Evolutionary conservation across 176 grass and related monocot species (phyloP).

Genomic region (Zea luxurians): DNA sequence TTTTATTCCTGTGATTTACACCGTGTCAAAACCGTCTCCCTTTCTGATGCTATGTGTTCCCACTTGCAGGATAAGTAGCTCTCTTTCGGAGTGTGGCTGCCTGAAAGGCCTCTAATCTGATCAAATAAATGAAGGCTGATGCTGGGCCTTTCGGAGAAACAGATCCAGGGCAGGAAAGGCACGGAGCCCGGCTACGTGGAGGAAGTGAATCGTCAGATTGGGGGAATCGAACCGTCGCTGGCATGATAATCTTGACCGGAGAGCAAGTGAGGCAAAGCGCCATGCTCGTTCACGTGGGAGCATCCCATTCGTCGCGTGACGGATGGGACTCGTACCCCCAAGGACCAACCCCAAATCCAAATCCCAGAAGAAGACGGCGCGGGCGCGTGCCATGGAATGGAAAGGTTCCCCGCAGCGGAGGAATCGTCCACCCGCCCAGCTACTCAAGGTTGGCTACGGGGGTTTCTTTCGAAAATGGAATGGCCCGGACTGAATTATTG

Average conservation of each 20-base stretch:
- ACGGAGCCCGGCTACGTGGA: constrained; percentile 39
- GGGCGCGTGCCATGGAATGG: background rate
- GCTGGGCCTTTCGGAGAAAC: background rate
- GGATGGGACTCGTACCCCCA: constrained; percentile 19
- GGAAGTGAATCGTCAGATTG: constrained; percentile 39
- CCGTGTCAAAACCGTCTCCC: constrained; percentile 13
- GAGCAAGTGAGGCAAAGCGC: constrained; percentile 25
- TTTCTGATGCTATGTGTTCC: constrained; percentile 34
- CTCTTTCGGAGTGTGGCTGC: background rate
- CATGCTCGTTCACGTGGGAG: constrained; percentile 48
- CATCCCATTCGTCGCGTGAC: constrained; percentile 45
- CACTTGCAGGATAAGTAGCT: background rate
- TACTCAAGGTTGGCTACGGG: background rate
- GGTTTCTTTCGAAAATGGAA: background rate
- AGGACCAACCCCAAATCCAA: background rate
- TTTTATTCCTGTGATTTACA: constrained; percentile 42
- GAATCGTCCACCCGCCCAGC: background rate
- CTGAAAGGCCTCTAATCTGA: background rate
- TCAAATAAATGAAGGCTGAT: background rate
- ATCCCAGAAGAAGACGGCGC: background rate
- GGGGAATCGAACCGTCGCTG: constrained; percentile 21
- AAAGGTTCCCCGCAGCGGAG: constrained; percentile 32
- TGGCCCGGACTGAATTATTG: background rate
- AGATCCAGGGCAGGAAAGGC: constrained; percentile 28
- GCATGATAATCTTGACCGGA: constrained; percentile 56